Base-by-base conservation (phyloP, 1,284 basidiomycete species). In the Pisolithus thermaeus region DNA sequence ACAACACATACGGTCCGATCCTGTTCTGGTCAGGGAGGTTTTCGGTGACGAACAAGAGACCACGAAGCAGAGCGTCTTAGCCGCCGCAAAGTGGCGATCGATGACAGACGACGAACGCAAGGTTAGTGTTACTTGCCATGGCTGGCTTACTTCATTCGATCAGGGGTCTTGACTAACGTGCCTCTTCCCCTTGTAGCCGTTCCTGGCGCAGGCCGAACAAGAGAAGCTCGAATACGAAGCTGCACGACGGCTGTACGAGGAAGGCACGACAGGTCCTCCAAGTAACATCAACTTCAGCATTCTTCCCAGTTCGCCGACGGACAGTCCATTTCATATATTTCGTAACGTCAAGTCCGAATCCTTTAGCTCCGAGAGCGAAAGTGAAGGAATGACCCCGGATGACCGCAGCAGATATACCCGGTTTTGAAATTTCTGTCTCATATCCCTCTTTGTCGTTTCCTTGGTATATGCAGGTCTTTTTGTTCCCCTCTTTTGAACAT, bases 31-130 rank as follows among this genome's bases (percentile, higher is more conserved):
- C 18, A 77, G 71, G 57, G 84, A 87, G 22, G 85, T 97, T 16
- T 96, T 96, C 72, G 90, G 88, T n/a, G 87, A 90, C 48, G 93
- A 96, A 73, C 87, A 83, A 42, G 94, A 96, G 72, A 95, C 95
- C 3, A 95, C 94, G 37, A 90, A 90, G 71, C 95, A 97, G 73
- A 94, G 91, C 70, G 91, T 95, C 3, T 76, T 97, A 47, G 94
- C 94, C 48, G 94, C 94, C 45, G 85, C 87, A 56, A 88, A 88
- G 69, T 97, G 94, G 94, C 80, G 93, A 57, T 84, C 82, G 48
- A 88, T 97, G 80, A 87, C 84, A 41, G 92, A 95, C 68, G 89
- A 87, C 40, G 92, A 97, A 72, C 87, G 93, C 67, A 90, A 89
- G 79, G 91, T 92, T 62, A 52, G 76, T 68, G 14, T 25, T 37